phyloP scores from a whole-genome alignment of 306 rosid genomes.

The Gillenia trifoliata region DNA sequence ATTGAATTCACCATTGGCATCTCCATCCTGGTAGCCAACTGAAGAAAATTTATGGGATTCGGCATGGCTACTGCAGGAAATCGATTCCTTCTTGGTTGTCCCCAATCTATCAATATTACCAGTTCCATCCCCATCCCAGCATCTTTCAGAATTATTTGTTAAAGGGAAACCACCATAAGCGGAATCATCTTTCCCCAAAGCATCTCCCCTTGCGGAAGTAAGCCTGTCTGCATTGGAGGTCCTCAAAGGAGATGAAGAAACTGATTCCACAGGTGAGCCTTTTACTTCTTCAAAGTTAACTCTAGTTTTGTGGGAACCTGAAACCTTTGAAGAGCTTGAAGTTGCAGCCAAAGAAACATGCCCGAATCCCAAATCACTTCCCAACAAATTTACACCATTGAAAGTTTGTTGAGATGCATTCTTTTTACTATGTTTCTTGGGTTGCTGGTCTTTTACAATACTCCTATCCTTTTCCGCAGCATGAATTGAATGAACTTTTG shows the following conservation, averaged over 20 bases:
- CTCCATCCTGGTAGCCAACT: slow-evolving; percentile 22
- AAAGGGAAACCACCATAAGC: slow-evolving; percentile 25
- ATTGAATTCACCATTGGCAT: slow-evolving; percentile 30
- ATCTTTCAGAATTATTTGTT: slow-evolving; percentile 25
- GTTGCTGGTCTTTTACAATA: slow-evolving; percentile 31
- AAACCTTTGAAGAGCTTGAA: slow-evolving; percentile 79
- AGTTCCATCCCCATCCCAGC: slow-evolving; percentile 27
- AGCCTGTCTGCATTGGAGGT: slow-evolving; percentile 38
- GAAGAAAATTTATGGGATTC: slow-evolving; percentile 36
- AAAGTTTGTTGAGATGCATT: slow-evolving; percentile 28
- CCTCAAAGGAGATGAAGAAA: slow-evolving; percentile 68
- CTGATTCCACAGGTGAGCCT: slow-evolving; percentile 72
- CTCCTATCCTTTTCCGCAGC: slow-evolving; percentile 22
- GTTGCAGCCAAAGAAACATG: slow-evolving; percentile 45
- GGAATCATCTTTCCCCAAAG: slow-evolving; percentile 32
- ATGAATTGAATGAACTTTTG: slow-evolving; percentile 20
- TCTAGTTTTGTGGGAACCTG: slow-evolving; percentile 46
- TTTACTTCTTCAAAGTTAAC: slow-evolving; percentile 47
- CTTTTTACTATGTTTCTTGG: slow-evolving; percentile 32
- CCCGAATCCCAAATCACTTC: slow-evolving; percentile 39
- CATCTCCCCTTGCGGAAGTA: slow-evolving; percentile 26
- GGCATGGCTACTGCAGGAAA: slow-evolving; percentile 14
- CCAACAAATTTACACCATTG: slow-evolving; percentile 33
- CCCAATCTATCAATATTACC: slow-evolving; percentile 17
- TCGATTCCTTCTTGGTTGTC: slow-evolving; percentile 27